phyloP scores from a whole-genome alignment of 352 stramenopile genomes.

The Pythium dissotocum region DNA sequence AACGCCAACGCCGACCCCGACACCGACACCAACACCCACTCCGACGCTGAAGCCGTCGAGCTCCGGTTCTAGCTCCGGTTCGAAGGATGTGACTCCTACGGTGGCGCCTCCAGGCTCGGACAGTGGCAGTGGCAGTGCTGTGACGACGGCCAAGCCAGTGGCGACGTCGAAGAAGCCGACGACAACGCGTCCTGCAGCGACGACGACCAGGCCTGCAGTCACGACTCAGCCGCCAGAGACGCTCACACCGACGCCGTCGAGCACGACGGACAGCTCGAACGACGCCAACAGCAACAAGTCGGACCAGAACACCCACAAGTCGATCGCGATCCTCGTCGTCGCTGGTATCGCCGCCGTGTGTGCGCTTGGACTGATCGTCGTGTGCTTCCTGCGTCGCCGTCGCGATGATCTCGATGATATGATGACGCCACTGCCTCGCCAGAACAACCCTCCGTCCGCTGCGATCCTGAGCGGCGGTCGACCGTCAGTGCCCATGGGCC shows the following conservation, averaged over 20 bases:
- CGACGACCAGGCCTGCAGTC: neutral
- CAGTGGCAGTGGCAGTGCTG: constrained; percentile 6
- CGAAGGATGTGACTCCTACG: neutral
- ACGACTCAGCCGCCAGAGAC: neutral
- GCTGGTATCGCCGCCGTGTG: constrained; percentile 27
- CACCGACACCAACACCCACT: constrained; percentile 1
- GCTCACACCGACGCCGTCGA: constrained; percentile 12
- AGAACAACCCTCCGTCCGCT: neutral
- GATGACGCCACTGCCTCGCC: constrained; percentile 16
- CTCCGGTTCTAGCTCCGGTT: constrained; percentile 1
- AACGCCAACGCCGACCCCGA: neutral
- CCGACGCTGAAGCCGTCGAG: constrained; percentile 5
- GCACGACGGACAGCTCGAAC: constrained; percentile 1
- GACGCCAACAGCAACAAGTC: neutral
- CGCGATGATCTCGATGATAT: constrained; percentile 24
- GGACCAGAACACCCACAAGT: constrained; percentile 18
- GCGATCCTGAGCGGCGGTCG: neutral
- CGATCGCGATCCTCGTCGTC: constrained; percentile 26
- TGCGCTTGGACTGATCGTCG: constrained; percentile 20
- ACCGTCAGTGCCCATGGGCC: constrained; percentile 14
- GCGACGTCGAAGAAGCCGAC: constrained; percentile 16
- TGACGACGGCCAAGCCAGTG: constrained; percentile 11
- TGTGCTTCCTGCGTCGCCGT: constrained; percentile 30
- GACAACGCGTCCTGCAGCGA: constrained; percentile 8
- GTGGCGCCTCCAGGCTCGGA: constrained; percentile 13